phyloP scores from a whole-genome alignment of 1,284 basidiomycete genomes.

The Thelephora terrestris region DNA sequence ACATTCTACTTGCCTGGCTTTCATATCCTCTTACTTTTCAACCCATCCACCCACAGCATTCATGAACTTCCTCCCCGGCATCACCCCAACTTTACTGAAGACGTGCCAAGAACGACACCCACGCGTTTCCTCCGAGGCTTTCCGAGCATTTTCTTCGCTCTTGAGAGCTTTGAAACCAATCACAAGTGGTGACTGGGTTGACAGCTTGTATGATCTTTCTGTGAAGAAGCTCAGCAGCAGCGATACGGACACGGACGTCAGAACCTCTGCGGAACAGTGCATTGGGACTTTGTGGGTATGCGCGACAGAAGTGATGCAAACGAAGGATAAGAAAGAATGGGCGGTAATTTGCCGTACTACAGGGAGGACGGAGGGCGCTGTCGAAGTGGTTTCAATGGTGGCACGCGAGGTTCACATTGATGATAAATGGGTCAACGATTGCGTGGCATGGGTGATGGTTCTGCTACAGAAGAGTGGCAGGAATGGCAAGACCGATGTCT shows the following conservation, averaged over 20 bases:
- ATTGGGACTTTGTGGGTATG: constrained; percentile 83
- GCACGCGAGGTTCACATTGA: constrained; percentile 56
- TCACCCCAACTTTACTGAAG: constrained; percentile 68
- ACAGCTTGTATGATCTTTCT: constrained; percentile 68
- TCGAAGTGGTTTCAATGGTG: constrained; percentile 64
- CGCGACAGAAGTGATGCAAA: constrained; percentile 62
- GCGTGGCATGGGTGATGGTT: constrained; percentile 68
- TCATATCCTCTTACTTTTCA: constrained; percentile 77
- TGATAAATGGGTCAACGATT: constrained; percentile 74
- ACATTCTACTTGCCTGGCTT: constrained; percentile 74
- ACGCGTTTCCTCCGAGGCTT: constrained; percentile 72
- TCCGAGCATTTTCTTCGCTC: constrained; percentile 68
- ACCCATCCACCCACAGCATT: constrained; percentile 70
- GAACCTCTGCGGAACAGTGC: constrained; percentile 71
- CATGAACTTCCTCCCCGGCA: constrained; percentile 44
- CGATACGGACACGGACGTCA: constrained; percentile 88
- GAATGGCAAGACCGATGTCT: constrained; percentile 70
- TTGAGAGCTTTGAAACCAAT: constrained; percentile 55
- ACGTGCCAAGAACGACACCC: constrained; percentile 68
- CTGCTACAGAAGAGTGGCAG: constrained; percentile 77
- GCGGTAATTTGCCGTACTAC: constrained; percentile 71
- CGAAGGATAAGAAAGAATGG: constrained; percentile 65
- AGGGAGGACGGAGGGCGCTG: constrained; percentile 62
- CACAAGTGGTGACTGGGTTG: constrained; percentile 49
- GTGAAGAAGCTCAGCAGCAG: constrained; percentile 62